Evolutionary conservation across 257 asterid genomes (phyloP).

Genomic region (Plantago major): DNA sequence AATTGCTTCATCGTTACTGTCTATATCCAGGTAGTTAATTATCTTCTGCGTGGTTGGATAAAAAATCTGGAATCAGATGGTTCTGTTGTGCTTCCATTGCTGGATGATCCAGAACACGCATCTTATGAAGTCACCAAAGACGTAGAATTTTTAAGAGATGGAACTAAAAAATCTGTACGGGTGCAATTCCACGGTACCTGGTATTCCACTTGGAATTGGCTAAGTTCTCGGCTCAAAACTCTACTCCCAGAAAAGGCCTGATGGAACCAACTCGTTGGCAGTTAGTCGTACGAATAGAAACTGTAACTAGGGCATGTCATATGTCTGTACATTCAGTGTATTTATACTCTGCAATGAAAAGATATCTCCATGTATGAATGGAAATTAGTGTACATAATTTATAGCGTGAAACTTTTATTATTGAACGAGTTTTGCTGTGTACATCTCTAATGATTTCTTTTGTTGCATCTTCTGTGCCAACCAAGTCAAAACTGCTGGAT

Average conservation of each 20-base stretch:
- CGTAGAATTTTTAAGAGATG: conserved; percentile 51
- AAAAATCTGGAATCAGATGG: conserved; percentile 64
- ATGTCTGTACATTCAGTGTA: conserved; percentile 14
- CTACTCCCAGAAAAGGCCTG: conserved; percentile 20
- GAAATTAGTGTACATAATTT: conserved; percentile 1
- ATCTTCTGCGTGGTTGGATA: conserved; percentile 81
- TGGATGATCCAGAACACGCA: conserved; percentile 40
- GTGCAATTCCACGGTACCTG: conserved; percentile 67
- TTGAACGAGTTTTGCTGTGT: not conserved
- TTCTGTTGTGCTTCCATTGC: conserved; percentile 52
- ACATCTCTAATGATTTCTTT: not conserved
- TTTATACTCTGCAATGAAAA: not conserved
- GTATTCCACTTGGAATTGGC: conserved; percentile 55
- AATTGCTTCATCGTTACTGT: not conserved
- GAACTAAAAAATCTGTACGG: conserved; percentile 43
- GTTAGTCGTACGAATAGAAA: not conserved
- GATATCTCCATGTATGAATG: not conserved
- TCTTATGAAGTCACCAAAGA: conserved; percentile 35
- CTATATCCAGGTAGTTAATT: conserved; percentile 70
- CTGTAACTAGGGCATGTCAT: conserved; percentile 13
- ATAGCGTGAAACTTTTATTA: conserved; percentile 1
- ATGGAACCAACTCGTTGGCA: not conserved
- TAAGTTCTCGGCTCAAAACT: conserved; percentile 44
- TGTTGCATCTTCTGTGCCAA: no score
- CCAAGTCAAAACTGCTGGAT: no score